Evolutionary conservation across 805 yeast genomes (phyloP), one percentile per base, ranked within the genome.

Genomic region (Myxozyma sirexii): DNA sequence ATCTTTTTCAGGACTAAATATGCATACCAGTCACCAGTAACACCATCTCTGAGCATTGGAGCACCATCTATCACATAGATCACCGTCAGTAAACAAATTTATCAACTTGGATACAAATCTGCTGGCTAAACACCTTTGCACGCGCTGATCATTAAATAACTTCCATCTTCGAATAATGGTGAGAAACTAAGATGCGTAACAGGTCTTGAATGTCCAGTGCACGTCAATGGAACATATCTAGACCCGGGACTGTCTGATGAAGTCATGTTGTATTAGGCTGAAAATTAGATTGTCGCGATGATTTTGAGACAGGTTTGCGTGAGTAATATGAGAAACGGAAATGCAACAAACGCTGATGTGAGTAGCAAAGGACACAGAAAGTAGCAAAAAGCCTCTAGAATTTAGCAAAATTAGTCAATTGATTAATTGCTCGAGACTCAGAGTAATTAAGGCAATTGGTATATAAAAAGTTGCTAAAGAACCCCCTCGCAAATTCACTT

Each of bases 151-250:
- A 72, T 51, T 38, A 71, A 57, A 46, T 64, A 69, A 31, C 54
- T 58, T n/a, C 45, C 57, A 60, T 50, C 62, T 19, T 49, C 59
- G 37, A 60, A 54, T 4, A 63, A 24, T 2, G 66, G 67, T 15
- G 71, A 68, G 54, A 70, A 72, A 26, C 66, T 50, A 38, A 72
- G 59, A 54, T 72, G 71, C 1, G 75, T 71, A 21, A 72, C 75
- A 2, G 75, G 75, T 21, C 75, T 64, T 19, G 74, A 70, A 51
- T 72, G 75, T 49, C 75, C 75, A 21, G 75, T 71, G 54, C 75
- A 72, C 19, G 74, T 72, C 46, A 72, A 57, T 31, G 75, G 75
- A 13, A 52, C 45, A 39, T 60, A 62, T 24, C 58, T 42, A n/a
- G 66, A 57, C 15, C 24, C 37, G 4, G 21, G 35, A n/a, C 43